Base-by-base conservation (phyloP, 1,139 yeast genomes). In the Yamadazyma trypodendri region DNA sequence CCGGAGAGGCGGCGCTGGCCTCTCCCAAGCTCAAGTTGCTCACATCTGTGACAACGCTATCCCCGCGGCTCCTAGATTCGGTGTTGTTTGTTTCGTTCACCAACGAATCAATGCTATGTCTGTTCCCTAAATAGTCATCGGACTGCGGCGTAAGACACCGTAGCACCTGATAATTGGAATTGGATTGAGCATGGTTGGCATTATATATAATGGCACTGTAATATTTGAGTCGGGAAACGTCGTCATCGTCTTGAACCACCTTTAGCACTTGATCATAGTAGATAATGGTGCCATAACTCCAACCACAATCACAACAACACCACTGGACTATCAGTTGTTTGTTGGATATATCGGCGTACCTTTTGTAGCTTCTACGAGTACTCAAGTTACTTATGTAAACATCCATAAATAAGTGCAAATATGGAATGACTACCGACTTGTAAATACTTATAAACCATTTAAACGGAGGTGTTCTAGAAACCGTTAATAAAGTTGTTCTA, bases 261-360 rank as follows among this genome's bases (percentile, higher is more conserved):
- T 37, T 42, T 11, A 41, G 36, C 22, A 41, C 39, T 18, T 43
- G 46, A 14, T 57, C 58, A 34, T 58, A 60, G 40, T 58, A 62
- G 21, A 61, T 22, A 6, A 72, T 61, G 13, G 68, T 59, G 2
- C 79, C 79, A 45, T 71, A 69, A 36, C 74, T 60, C 45, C 71
- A 68, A n/a, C 77, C 78, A 50, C 79, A 73, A 28, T 69, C 68
- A 45, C 79, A 73, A 43, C 79, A 73, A 49, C 70, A 72, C 79
- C 79, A 73, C 46, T 73, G 78, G 43, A 75, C 65, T 7, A 73
- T 72, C 42, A 66, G 66, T 46, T 67, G 63, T 24, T 41, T 39
- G 16, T 36, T 38, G 10, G 24, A 22, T 16, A 40, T 24, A 9
- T 34, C 32, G 28, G 34, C 35, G 24, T 35, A 40, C 21, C 24